phyloP scores from a whole-genome alignment of 805 yeast genomes.

The Ogataea siamensis region DNA sequence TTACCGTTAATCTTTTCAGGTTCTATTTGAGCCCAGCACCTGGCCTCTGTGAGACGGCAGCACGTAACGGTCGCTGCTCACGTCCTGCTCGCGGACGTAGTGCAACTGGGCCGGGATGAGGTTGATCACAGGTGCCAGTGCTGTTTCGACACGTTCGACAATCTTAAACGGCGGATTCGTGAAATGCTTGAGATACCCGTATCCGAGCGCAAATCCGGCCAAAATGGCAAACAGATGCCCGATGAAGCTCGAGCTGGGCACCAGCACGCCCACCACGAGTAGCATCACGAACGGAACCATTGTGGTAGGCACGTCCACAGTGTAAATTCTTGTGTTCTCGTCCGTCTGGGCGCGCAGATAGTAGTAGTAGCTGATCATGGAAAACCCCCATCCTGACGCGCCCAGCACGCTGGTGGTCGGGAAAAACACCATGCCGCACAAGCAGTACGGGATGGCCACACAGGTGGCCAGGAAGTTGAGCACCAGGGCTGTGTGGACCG shows the following conservation, averaged over 20 bases:
- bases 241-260: slow-evolving; percentile 68
- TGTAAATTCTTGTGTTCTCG: slow-evolving; percentile 16
- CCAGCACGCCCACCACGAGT: slow-evolving; percentile 45
- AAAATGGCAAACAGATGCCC: slow-evolving; percentile 71
- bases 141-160: slow-evolving; percentile 62
- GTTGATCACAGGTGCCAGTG: slow-evolving; percentile 48
- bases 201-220: slow-evolving; percentile 63
- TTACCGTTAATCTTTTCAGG: slow-evolving; percentile 3
- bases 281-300: slow-evolving; percentile 55
- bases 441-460: slow-evolving; percentile 62
- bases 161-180: slow-evolving; percentile 65
- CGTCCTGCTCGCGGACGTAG: slow-evolving; percentile 62
- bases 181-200: slow-evolving; percentile 54
- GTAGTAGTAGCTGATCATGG: slow-evolving; percentile 62
- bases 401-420: slow-evolving; percentile 60
- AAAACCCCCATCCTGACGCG: slow-evolving; percentile 71
- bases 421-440: slow-evolving; percentile 48
- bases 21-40: slow-evolving; percentile 25
- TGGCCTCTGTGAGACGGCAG: slow-evolving; percentile 30
- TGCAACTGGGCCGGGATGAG: slow-evolving; percentile 51
- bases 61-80: slow-evolving; percentile 33
- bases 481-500: slow-evolving; percentile 81
- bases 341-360: slow-evolving; percentile 31
- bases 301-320: slow-evolving; percentile 53
- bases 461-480: slow-evolving; percentile 68